Conservation (phyloP, 2,329 filamentous ascomycete genomes). For the Fusarium napiforme region DNA sequence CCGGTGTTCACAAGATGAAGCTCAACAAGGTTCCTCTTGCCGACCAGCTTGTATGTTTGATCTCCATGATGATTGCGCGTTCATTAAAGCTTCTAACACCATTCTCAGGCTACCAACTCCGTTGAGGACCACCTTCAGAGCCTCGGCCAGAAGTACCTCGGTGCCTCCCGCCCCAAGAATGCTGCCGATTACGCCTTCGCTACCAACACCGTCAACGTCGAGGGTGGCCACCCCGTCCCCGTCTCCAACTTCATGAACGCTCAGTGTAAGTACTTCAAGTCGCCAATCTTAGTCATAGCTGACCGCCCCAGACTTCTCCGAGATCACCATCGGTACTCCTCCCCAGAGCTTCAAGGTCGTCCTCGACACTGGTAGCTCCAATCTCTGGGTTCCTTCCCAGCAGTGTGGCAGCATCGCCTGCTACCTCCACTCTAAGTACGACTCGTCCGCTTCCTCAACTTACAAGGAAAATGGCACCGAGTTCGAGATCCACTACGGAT, state of each 20-base stretch:
- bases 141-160: slow-evolving; percentile 97
- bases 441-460: slow-evolving; percentile 86
- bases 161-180: slow-evolving; percentile 69
- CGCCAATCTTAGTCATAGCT: slow-evolving; percentile 3
- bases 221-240: slow-evolving; percentile 81
- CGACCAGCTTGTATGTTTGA: slow-evolving; percentile 84
- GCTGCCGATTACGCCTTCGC: slow-evolving; percentile 84
- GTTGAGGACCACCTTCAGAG: slow-evolving; percentile 84
- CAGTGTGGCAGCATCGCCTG: slow-evolving; percentile 96
- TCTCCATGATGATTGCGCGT: background rate
- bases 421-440: slow-evolving; percentile 97
- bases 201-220: slow-evolving; percentile 72
- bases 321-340: slow-evolving; percentile 91
- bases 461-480: slow-evolving; percentile 94
- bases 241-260: slow-evolving; percentile 99
- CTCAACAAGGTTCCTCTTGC: slow-evolving; percentile 94
- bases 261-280: slow-evolving; percentile 76
- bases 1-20: slow-evolving; percentile 94
- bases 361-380: slow-evolving; percentile 97
- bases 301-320: slow-evolving; percentile 82
- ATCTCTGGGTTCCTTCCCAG: slow-evolving; percentile 95
- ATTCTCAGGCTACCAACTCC: slow-evolving; percentile 75
- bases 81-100: slow-evolving; percentile 19
- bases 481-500: slow-evolving; percentile 96
- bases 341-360: slow-evolving; percentile 98